A percentile compares a stretch with the other conserved stretches of the same genome.
Evolutionary conservation across 805 yeast species (phyloP).

Genomic region (Pichia cabralensis): DNA sequence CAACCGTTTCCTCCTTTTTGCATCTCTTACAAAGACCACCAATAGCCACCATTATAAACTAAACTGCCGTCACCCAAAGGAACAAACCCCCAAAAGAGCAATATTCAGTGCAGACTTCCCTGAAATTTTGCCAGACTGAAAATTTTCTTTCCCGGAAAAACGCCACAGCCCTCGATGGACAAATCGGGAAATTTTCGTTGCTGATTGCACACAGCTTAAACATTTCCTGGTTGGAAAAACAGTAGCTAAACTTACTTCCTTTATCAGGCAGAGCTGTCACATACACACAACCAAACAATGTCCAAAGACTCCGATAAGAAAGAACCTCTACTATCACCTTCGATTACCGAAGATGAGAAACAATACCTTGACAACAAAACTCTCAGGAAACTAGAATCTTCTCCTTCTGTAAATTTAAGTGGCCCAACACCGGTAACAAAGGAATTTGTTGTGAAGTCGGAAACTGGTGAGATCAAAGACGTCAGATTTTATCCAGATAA

Average conservation of each 20-base stretch:
- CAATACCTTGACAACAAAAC: slow-evolving; percentile 20
- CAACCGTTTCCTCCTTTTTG: slow-evolving; percentile 30
- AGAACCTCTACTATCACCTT: slow-evolving; percentile 6
- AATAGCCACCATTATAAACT: background rate
- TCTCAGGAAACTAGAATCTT: slow-evolving; percentile 13
- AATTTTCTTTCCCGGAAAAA: too few species aligned
- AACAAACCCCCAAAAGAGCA: too few species aligned
- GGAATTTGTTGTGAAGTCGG: slow-evolving; percentile 32
- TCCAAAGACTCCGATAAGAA: too few species aligned
- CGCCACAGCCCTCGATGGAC: too few species aligned
- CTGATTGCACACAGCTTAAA: too few species aligned
- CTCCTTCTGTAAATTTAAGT: slow-evolving; percentile 13
- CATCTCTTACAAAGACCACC: slow-evolving; percentile 39
- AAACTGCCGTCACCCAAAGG: too few species aligned
- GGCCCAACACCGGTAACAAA: slow-evolving; percentile 33
- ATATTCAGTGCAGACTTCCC: too few species aligned
- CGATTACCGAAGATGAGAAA: slow-evolving; percentile 11
- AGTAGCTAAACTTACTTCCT: too few species aligned
- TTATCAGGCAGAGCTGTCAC: too few species aligned
- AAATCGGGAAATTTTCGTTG: too few species aligned
- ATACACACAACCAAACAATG: background rate
- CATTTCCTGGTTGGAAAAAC: too few species aligned
- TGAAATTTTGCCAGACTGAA: too few species aligned
- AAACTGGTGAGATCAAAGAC: slow-evolving; percentile 35
- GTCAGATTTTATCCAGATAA: slow-evolving; percentile 77